Percentiles rank a stretch among this genome's conserved stretches.
Evolutionary conservation across 768 basidiomycete genomes (phyloP).

Genomic region (Boletus pseudopeckii): DNA sequence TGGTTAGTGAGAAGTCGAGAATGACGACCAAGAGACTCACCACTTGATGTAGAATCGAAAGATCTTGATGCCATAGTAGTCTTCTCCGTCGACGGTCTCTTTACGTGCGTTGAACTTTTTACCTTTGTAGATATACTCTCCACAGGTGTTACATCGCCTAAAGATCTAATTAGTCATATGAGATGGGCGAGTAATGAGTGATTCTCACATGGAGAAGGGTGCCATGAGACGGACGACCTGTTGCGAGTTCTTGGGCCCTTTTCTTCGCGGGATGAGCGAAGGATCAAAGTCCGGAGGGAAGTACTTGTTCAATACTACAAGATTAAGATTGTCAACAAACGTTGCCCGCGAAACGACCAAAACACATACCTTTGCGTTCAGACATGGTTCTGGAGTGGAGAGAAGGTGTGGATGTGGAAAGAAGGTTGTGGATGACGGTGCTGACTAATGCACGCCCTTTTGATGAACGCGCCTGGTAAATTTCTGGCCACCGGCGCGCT

Average conservation of each 20-base stretch:
- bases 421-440: conserved; percentile 10
- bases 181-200: background rate
- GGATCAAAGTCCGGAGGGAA: conserved; percentile 99
- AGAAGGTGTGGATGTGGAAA: conserved; percentile 1
- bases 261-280: conserved; percentile 88
- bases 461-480: conserved; percentile 29
- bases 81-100: conserved; percentile 95
- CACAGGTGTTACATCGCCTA: conserved; percentile 93
- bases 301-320: conserved; percentile 85
- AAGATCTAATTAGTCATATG: conserved; percentile 8
- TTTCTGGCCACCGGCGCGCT: conserved; percentile 28
- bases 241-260: conserved; percentile 89
- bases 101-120: conserved; percentile 99
- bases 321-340: conserved; percentile 6
- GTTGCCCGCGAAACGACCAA: background rate
- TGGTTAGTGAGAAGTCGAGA: conserved; percentile 11
- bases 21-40: conserved; percentile 36
- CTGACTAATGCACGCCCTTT: conserved; percentile 29
- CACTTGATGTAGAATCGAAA: conserved; percentile 93
- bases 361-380: conserved; percentile 68
- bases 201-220: conserved; percentile 89
- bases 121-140: conserved; percentile 98
- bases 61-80: conserved; percentile 98
- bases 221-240: conserved; percentile 99
- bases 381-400: conserved; percentile 50